Evolutionary conservation across 345 rosid species (phyloP), one percentile per base, ranked within the genome.

Genomic region (Eucalyptus sp.): DNA sequence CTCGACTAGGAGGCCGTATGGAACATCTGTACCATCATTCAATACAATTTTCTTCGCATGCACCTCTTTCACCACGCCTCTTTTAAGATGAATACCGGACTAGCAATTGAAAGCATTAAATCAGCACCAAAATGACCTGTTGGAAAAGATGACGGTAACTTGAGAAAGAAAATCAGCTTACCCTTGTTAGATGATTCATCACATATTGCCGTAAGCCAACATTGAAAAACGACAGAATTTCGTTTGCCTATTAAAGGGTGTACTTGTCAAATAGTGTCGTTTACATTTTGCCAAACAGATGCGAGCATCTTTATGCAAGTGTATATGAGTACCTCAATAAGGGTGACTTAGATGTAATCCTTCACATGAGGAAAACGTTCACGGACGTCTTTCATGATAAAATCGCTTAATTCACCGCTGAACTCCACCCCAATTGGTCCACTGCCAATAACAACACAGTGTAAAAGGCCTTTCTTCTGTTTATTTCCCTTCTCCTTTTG

Each of bases 371-470:
- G 43, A 87, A 92, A 95, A 88, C 95, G 90, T 89, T 96, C 96
- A 5, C 41, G 97, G 89, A 98, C 97, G 91, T 98, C 98, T 93
- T 90, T 97, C 95, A 92, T 90, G 92, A 98, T 98, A 88, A 98
- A 98, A 94, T 97, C 99, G 89, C 99, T 97, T 93, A 96, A 88
- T 91, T 98, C 99, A 87, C 97, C 97, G 22, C 96, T 98, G 22
- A 95, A 97, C 92, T 98, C 99, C 8, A 96, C 99, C n/a, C 99
- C 99, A 24, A 97, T 97, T 4, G 99, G 98, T 13, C 99, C 98
- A 87, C 99, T 99, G 81, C 99, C 99, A 71, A 98, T 95, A n/a
- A 98, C 97, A 87, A 96, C 99, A 60, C 96, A 97, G 88, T 97
- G 99, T 90, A 98, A 86, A 85, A 98, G 92, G 87, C 97, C 92